Evolutionary conservation across 2,329 filamentous ascomycete genomes (phyloP), one percentile per base, ranked within the genome.

Genomic region (Ophidiomyces ophidiicola): DNA sequence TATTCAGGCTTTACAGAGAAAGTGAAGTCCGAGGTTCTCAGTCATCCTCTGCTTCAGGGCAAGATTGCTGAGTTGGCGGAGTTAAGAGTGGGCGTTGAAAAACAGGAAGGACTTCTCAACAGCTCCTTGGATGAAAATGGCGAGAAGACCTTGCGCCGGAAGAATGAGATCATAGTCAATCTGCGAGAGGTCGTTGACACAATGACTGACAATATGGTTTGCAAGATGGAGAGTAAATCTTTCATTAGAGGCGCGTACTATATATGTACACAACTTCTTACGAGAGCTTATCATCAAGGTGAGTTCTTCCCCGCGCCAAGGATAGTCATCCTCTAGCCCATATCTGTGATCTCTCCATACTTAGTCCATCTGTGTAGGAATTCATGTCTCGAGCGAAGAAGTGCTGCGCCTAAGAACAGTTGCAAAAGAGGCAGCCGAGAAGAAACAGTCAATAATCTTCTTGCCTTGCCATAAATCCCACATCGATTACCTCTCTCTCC

Each of bases 171-270:
- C 41, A 78, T 86, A 53, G 68, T 69, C 25, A 79, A 79, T 42
- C 66, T 98, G 32, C 71, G 77, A 39, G 78, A 94, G 54, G 79
- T 94, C 3, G 82, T 84, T 3, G 84, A 90, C 47, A 78, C 80
- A 48, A 79, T 90, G 72, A 84, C 86, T 17, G 85, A 94, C 55
- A 76, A 80, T 46, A 96, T 98, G 90, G 94, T 98, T 46, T 96
- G 88, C 72, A 98, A 98, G 63, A 88, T 96, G 71, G 90, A 98
- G 61, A 92, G 81, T 68, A 92, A 87, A 57, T 68, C 75, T 2
- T 96, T 96, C 55, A 94, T 98, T 50, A 71, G 90, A 34, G 77
- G 84, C 17, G 88, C 90, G 32, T 96, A 96, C 58, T 98, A 94
- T 57, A 56, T 94, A 26, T 70, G 70, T 33, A 93, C 87, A 1